phyloP scores from a whole-genome alignment of 768 basidiomycete genomes.

The Pleurotus tuoliensis region DNA sequence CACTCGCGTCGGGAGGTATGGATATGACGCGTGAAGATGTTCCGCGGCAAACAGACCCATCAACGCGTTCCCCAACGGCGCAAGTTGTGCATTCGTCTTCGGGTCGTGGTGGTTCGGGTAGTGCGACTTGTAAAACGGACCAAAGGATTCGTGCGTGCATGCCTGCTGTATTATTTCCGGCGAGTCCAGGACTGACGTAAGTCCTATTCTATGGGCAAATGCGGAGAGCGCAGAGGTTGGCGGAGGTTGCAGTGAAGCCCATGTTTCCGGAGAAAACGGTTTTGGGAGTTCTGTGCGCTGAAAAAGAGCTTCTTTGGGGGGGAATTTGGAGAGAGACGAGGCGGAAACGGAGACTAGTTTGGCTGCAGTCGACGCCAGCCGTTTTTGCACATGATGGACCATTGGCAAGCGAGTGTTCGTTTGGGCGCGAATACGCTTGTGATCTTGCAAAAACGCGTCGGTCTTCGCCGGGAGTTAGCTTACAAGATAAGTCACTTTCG shows the following conservation, averaged over 20 bases:
- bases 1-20: constrained; percentile 88
- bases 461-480: background rate
- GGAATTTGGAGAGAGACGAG: constrained; percentile 52
- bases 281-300: constrained; percentile 24
- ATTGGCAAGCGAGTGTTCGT: constrained; percentile 27
- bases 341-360: constrained; percentile 52
- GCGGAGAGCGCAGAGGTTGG: constrained; percentile 69
- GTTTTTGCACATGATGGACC: constrained; percentile 54
- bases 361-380: constrained; percentile 43
- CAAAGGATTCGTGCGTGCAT: constrained; percentile 76
- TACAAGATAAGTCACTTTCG: background rate
- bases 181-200: constrained; percentile 50
- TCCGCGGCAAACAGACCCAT: constrained; percentile 90
- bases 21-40: constrained; percentile 74
- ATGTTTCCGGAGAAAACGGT: constrained; percentile 62
- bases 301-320: constrained; percentile 52
- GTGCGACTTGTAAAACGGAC: constrained; percentile 50
- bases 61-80: constrained; percentile 78
- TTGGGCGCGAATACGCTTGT: background rate
- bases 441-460: constrained; percentile 1
- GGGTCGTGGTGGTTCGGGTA: constrained; percentile 43
- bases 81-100: constrained; percentile 70
- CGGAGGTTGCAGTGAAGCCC: constrained; percentile 70
- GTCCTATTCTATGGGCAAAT: constrained; percentile 74
- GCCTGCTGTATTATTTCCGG: constrained; percentile 61